These are phyloP conservation scores for Mortierella sp. DNA, from an alignment of 371 early-diverging fungal species.

Conservation along the genomic window DNA sequence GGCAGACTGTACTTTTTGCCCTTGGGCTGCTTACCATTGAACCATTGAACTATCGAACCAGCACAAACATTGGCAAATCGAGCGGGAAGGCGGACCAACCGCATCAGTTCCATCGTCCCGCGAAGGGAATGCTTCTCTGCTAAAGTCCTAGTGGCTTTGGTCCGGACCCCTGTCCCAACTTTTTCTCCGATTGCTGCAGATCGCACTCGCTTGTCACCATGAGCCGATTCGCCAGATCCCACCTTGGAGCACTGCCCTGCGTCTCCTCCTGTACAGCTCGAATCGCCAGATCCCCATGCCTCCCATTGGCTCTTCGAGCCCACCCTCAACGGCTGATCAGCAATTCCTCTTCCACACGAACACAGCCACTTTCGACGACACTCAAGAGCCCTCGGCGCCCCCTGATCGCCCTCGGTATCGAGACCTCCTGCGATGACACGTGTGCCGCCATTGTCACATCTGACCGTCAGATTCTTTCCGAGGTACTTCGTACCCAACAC, in stretches of 20 bases:
- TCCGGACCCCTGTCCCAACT: not conserved
- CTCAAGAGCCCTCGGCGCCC: constrained; percentile 28
- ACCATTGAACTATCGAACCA: not conserved
- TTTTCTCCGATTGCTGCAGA: not conserved
- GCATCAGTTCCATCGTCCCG: not conserved
- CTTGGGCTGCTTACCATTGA: not conserved
- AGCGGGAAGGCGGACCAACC: not conserved
- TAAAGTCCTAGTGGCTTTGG: not conserved
- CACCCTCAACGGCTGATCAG: not conserved
- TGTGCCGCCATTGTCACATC: constrained; percentile 83
- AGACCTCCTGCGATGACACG: constrained; percentile 89
- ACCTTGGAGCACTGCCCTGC: constrained; percentile 13
- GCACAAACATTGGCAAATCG: too few relatives aligned
- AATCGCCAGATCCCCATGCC: not conserved
- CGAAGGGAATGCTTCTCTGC: not conserved
- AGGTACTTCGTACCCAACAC: constrained; percentile 75
- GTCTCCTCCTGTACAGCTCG: not conserved
- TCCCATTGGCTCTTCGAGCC: not conserved
- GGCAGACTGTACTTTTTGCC: not conserved
- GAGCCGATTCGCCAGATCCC: constrained; percentile 19
- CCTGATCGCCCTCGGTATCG: constrained; percentile 74
- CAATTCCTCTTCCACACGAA: not conserved
- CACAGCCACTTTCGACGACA: not conserved
- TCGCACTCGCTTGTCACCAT: not conserved
- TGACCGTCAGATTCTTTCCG: constrained; percentile 72